phyloP scores from a whole-genome alignment of 2,329 filamentous ascomycete species.

The Phyllosticta citrichinensis region DNA sequence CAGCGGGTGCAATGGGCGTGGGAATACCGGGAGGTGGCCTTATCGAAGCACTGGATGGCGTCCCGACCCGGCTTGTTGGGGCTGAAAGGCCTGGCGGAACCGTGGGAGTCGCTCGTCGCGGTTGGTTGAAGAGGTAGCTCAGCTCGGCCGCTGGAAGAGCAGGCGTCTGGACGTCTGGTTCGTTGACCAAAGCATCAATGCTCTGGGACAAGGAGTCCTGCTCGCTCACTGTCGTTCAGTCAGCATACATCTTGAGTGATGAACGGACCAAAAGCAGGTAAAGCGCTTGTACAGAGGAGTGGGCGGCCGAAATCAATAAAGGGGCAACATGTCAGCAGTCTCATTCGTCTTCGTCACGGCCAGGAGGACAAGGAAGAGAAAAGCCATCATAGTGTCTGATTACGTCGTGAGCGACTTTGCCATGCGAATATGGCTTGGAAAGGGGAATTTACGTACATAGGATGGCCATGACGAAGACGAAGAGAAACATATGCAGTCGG shows the following conservation, averaged over 20 bases:
- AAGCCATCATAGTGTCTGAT: conserved; percentile 32
- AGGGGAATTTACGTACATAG: conserved; percentile 34
- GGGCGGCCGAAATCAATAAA: neutral
- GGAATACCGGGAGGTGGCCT: conserved; percentile 7
- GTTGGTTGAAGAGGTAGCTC: conserved; percentile 22
- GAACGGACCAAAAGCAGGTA: conserved; percentile 12
- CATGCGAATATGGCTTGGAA: conserved; percentile 27
- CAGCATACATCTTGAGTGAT: conserved; percentile 25
- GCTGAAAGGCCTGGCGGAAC: conserved; percentile 36
- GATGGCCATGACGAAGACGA: conserved; percentile 37
- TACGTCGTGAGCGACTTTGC: conserved; percentile 29
- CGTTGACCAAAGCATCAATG: conserved; percentile 61
- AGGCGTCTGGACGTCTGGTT: conserved; percentile 27
- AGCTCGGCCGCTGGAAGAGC: conserved; percentile 19
- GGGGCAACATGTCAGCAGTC: neutral
- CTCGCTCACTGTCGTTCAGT: conserved; percentile 19
- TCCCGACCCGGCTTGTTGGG: conserved; percentile 16
- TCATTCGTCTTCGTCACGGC: conserved; percentile 30
- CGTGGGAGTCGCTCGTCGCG: conserved; percentile 33
- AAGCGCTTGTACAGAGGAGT: conserved; percentile 11
- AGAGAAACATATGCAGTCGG: conserved; percentile 28
- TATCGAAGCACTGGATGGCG: conserved; percentile 5
- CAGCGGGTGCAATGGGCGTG: conserved; percentile 5
- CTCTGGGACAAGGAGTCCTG: conserved; percentile 34
- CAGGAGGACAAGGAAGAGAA: conserved; percentile 19